phyloP scores from a whole-genome alignment of 2,329 filamentous ascomycete genomes.

The Hypoxylon sp. region DNA sequence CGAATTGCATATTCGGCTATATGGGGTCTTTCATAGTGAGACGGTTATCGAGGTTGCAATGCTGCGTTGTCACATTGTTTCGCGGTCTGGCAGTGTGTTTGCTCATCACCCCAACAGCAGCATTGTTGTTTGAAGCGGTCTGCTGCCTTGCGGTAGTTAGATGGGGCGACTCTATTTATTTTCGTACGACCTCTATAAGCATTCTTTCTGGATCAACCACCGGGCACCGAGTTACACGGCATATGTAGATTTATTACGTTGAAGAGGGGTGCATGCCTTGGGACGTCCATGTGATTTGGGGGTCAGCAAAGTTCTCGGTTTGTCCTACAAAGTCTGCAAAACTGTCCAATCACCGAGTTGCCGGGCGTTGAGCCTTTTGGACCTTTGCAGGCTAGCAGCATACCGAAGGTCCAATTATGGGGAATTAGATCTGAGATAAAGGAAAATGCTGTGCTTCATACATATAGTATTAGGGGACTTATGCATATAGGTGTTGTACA shows the following conservation, averaged over 20 bases:
- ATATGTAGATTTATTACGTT: constrained; percentile 22
- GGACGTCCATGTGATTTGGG: constrained; percentile 11
- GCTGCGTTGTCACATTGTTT: neutral
- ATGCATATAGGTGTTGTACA: neutral
- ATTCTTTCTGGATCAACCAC: constrained; percentile 5
- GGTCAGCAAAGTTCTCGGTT: neutral
- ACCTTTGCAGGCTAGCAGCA: neutral
- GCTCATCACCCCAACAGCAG: neutral
- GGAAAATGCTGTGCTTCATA: neutral
- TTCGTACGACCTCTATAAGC: neutral
- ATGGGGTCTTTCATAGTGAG: neutral
- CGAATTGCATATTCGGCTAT: neutral
- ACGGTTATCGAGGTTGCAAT: neutral
- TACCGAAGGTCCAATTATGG: neutral
- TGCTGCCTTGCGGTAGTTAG: constrained; percentile 2
- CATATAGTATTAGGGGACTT: neutral
- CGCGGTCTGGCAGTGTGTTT: neutral
- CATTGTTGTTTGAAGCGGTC: constrained; percentile 2
- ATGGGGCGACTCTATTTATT: neutral
- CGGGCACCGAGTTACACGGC: constrained; percentile 31
- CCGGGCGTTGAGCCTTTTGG: constrained; percentile 2
- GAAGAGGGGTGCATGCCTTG: constrained; percentile 4
- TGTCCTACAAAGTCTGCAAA: neutral
- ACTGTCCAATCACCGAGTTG: constrained; percentile 20
- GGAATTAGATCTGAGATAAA: constrained; percentile 4